Evolutionary conservation across 106 monocot genomes (phyloP).

Genomic region (Chionographis japonica): DNA sequence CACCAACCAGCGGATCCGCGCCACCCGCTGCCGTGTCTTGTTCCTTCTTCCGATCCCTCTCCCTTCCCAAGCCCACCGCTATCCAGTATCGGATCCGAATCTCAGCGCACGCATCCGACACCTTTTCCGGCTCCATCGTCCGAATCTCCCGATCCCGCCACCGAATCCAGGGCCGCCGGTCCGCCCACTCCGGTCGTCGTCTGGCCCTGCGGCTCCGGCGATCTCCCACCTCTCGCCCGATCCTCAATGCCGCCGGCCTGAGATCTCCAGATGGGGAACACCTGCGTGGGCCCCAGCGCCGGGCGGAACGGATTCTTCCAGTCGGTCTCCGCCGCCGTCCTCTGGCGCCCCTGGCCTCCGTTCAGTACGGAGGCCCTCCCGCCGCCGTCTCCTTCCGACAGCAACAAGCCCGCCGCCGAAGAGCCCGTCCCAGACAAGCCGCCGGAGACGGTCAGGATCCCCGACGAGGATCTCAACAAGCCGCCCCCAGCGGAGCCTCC

Average conservation of each 20-base stretch:
- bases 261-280: slow-evolving; percentile 30
- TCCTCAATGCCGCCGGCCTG: background rate
- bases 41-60: too few species aligned
- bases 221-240: too few species aligned
- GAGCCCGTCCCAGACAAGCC: slow-evolving; percentile 13
- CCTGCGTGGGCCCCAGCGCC: slow-evolving; percentile 36
- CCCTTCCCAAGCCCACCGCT: too few species aligned
- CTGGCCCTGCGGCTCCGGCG: too few species aligned
- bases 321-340: slow-evolving; percentile 17
- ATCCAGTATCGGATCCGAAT: too few species aligned
- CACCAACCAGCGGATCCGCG: too few species aligned
- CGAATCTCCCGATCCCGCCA: too few species aligned
- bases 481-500: background rate
- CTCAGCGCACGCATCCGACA: too few species aligned
- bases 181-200: too few species aligned
- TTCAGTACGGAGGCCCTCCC: background rate
- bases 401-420: background rate
- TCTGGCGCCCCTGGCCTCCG: slow-evolving; percentile 15
- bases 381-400: background rate
- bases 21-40: too few species aligned
- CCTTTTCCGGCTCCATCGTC: too few species aligned
- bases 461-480: slow-evolving; percentile 5
- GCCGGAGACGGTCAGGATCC: slow-evolving; percentile 30
- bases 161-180: too few species aligned
- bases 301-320: slow-evolving; percentile 18